These are phyloP conservation scores for Musa beccarii DNA, from an alignment of 176 grass and related monocot species.

Conservation along the genomic window DNA sequence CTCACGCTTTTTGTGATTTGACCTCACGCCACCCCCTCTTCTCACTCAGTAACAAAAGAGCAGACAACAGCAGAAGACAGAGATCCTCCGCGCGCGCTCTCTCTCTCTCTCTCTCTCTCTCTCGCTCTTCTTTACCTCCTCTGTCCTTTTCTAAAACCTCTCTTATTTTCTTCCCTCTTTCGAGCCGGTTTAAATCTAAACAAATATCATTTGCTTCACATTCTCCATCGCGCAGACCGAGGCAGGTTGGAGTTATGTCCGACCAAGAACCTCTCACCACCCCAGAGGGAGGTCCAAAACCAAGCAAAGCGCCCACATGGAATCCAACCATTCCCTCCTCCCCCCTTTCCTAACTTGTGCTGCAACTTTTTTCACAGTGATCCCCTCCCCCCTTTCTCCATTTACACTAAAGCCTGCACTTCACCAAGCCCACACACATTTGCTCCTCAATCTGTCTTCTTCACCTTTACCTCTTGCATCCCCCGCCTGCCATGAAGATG, in stretches of 20 bases:
- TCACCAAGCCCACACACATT: constrained; percentile 27
- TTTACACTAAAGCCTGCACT: constrained; percentile 28
- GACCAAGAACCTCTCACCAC: constrained; percentile 9
- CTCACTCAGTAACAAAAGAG: constrained; percentile 51
- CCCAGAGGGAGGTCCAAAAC: constrained; percentile 28
- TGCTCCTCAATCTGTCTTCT: constrained; percentile 17
- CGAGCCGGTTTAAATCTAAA: not conserved
- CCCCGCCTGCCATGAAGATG: not conserved
- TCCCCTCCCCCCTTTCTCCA: not conserved
- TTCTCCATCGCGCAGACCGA: not conserved
- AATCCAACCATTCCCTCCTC: constrained; percentile 17
- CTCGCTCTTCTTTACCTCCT: constrained; percentile 3
- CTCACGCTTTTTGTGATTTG: constrained; percentile 62
- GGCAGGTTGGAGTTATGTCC: constrained; percentile 14
- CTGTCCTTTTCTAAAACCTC: constrained; percentile 6
- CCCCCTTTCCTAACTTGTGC: constrained; percentile 9
- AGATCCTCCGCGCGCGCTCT: constrained; percentile 39
- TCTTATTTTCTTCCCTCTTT: not conserved
- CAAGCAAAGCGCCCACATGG: constrained; percentile 25
- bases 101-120: not conserved
- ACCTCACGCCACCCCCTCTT: constrained; percentile 53
- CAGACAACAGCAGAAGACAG: constrained; percentile 10
- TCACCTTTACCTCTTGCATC: constrained; percentile 21
- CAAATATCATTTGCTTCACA: not conserved
- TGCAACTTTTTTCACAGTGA: constrained; percentile 7